These are phyloP conservation scores for Bipolaris zeicola DNA, from an alignment of 2,329 filamentous ascomycete species.

Conservation along the genomic window DNA sequence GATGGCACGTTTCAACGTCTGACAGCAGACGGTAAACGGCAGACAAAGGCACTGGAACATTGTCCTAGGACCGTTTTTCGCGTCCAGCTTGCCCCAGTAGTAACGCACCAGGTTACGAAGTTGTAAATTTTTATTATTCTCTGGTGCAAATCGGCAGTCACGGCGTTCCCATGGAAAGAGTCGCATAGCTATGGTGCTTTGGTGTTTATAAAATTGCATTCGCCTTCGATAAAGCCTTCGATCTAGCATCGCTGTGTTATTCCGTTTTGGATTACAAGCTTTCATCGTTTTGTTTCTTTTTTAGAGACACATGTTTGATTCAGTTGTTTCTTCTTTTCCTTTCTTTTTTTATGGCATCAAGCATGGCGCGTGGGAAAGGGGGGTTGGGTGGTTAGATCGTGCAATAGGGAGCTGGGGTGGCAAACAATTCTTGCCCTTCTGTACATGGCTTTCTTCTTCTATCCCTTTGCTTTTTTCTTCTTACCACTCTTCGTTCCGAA, in stretches of 20 bases:
- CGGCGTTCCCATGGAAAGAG: constrained; percentile 5
- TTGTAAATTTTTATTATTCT: not conserved
- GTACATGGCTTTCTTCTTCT: not conserved
- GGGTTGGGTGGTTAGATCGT: not conserved
- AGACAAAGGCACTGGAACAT: not conserved
- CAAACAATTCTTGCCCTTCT: not conserved
- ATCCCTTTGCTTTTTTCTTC: not conserved
- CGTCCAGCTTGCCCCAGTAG: not conserved
- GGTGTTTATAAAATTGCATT: constrained; percentile 16
- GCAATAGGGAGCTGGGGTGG: not conserved
- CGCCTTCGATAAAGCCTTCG: not conserved
- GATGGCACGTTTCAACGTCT: not conserved
- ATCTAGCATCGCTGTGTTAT: not conserved
- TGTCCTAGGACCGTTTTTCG: not conserved
- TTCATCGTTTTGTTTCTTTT: not conserved
- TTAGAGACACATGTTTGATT: not conserved
- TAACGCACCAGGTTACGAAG: not conserved
- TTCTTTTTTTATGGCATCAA: not conserved
- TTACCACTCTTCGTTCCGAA: not conserved
- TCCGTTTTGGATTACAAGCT: not conserved
- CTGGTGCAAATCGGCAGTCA: not conserved
- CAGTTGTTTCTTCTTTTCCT: not conserved
- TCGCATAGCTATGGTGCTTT: constrained; percentile 13
- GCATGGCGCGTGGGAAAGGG: not conserved
- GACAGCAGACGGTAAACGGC: not conserved